Percentiles rank a stretch among this genome's conserved stretches.
Evolutionary conservation across 2,329 filamentous ascomycete species (phyloP).

Genomic region (Exophiala mesophila): DNA sequence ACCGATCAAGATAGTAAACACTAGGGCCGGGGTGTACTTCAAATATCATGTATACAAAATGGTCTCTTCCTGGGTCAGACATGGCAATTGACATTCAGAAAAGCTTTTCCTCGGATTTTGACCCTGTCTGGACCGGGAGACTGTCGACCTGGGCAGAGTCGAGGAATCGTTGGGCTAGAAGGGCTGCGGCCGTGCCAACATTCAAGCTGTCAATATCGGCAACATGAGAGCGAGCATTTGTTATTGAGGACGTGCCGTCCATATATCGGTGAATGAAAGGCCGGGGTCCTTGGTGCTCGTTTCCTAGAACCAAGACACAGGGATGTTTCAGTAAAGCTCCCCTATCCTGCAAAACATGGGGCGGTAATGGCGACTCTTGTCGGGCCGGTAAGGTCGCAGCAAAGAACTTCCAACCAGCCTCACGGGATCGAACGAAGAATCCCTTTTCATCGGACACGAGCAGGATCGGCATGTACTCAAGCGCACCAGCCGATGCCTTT

Average conservation of each 20-base stretch:
- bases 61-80: no score
- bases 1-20: no score
- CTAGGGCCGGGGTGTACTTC: no score
- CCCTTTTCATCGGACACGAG: slow-evolving; percentile 60
- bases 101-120: no score
- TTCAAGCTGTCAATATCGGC: slow-evolving; percentile 78
- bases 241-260: slow-evolving; percentile 61
- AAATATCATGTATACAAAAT: no score
- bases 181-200: slow-evolving; percentile 75
- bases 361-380: slow-evolving; percentile 31
- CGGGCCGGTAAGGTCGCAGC: slow-evolving; percentile 48
- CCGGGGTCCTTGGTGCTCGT: slow-evolving; percentile 71
- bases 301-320: slow-evolving; percentile 75
- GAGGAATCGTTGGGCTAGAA: slow-evolving; percentile 23
- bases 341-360: slow-evolving; percentile 25
- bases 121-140: no score
- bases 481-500: slow-evolving; percentile 83
- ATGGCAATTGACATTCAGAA: no score
- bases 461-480: slow-evolving; percentile 73
- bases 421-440: slow-evolving; percentile 65
- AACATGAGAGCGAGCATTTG: slow-evolving; percentile 44
- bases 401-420: slow-evolving; percentile 76
- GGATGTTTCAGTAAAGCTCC: slow-evolving; percentile 54
- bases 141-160: no score
- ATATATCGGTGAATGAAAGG: slow-evolving; percentile 60